phyloP scores from a whole-genome alignment of 164 flowering plant species.

The Platanus orientalis region DNA sequence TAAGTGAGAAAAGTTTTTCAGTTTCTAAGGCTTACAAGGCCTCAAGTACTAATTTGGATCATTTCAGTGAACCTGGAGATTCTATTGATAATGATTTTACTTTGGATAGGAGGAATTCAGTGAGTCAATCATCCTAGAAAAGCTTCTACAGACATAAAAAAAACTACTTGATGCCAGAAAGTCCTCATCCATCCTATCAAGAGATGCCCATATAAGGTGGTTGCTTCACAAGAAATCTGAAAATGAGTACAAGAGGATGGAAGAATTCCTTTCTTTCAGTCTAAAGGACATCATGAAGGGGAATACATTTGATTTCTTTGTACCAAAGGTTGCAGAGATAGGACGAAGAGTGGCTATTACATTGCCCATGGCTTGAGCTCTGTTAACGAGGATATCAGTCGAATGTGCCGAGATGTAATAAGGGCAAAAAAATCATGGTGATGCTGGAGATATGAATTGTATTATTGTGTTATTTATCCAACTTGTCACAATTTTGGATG shows the following conservation, averaged over 20 bases:
- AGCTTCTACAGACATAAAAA: slow-evolving; percentile 71
- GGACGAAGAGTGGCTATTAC: slow-evolving; percentile 86
- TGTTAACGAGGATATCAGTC: slow-evolving; percentile 79
- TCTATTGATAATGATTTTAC: slow-evolving; percentile 40
- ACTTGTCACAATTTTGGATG: slow-evolving; percentile 66
- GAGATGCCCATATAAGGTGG: slow-evolving; percentile 82
- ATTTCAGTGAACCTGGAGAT: slow-evolving; percentile 49
- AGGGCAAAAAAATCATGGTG: slow-evolving; percentile 69
- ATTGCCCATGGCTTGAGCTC: slow-evolving; percentile 66
- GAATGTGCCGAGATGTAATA: slow-evolving; percentile 89
- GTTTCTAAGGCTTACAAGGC: slow-evolving; percentile 31
- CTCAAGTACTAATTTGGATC: slow-evolving; percentile 41
- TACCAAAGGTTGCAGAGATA: slow-evolving; percentile 83
- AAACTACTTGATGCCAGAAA: slow-evolving; percentile 78
- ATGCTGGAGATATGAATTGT: slow-evolving; percentile 65
- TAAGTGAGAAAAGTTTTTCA: slow-evolving; percentile 40
- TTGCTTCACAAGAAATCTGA: slow-evolving; percentile 71
- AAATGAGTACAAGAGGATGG: slow-evolving; percentile 70
- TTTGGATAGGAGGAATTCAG: slow-evolving; percentile 52
- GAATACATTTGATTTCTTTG: slow-evolving; percentile 80
- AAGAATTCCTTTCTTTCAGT: slow-evolving; percentile 59
- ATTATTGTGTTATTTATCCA: slow-evolving; percentile 53
- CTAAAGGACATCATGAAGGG: slow-evolving; percentile 82
- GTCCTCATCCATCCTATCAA: slow-evolving; percentile 73
- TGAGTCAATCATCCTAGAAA: slow-evolving; percentile 52